A percentile compares a stretch with the other conserved stretches of the same genome.
Evolutionary conservation across 2,329 filamentous ascomycete species (phyloP).

Genomic region (Aspergillus unguis): DNA sequence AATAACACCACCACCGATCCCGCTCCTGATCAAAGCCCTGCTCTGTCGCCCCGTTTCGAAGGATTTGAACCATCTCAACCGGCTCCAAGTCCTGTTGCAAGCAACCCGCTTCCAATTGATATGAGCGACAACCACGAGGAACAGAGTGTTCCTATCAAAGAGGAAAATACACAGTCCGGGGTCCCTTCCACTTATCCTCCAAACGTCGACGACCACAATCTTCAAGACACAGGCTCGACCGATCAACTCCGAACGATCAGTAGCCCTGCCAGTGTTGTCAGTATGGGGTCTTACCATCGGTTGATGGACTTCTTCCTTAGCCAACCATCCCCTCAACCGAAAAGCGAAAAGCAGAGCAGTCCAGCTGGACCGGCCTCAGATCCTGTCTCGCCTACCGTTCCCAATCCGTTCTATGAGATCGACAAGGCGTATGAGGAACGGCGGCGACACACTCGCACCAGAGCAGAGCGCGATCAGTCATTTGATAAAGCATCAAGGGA

Average conservation of each 20-base stretch:
- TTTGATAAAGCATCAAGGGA: not conserved
- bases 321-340: slow-evolving; percentile 7
- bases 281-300: slow-evolving; percentile 9
- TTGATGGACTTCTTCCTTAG: slow-evolving; percentile 11
- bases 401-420: slow-evolving; percentile 33
- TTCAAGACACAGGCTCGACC: slow-evolving; percentile 6
- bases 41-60: slow-evolving; percentile 20
- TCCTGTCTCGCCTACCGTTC: slow-evolving; percentile 17
- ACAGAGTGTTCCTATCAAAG: not conserved
- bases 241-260: slow-evolving; percentile 16
- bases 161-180: slow-evolving; percentile 1
- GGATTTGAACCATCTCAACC: slow-evolving; percentile 17
- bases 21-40: slow-evolving; percentile 12
- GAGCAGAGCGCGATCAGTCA: slow-evolving; percentile 2
- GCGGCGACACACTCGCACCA: slow-evolving; percentile 5
- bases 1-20: not conserved
- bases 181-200: slow-evolving; percentile 10
- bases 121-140: slow-evolving; percentile 6
- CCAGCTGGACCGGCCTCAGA: slow-evolving; percentile 5
- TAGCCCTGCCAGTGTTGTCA: slow-evolving; percentile 11
- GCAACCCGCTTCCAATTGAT: not conserved
- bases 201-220: slow-evolving; percentile 4
- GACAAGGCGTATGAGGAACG: slow-evolving; percentile 22
- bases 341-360: slow-evolving; percentile 2
- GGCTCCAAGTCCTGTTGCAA: not conserved